Evolutionary conservation across 2,329 filamentous ascomycete species (phyloP).

Genomic region (Lizonia empirigonia): DNA sequence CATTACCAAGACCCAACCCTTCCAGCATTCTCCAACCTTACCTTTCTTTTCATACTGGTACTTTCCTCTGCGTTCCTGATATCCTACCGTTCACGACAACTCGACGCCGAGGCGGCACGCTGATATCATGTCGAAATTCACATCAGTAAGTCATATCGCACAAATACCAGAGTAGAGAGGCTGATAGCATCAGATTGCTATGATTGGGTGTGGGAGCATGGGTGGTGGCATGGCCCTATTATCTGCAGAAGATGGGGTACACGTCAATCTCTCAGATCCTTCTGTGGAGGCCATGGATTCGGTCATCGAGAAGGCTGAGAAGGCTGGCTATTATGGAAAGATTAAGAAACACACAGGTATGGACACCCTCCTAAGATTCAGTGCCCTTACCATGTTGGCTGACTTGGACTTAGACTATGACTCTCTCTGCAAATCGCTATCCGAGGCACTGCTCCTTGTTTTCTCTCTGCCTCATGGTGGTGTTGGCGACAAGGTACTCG

Average conservation of each 20-base stretch:
- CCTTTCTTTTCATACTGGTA: conserved; percentile 38
- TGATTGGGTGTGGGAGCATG: conserved; percentile 65
- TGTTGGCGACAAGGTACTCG: conserved; percentile 56
- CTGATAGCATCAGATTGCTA: conserved; percentile 54
- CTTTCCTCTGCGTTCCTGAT: conserved; percentile 33
- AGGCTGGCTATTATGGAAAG: conserved; percentile 47
- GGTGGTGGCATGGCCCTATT: conserved; percentile 65
- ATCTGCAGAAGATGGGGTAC: conserved; percentile 61
- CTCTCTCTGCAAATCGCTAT: conserved; percentile 56
- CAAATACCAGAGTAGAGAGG: background rate
- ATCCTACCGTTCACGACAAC: conserved; percentile 28
- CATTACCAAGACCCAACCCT: conserved; percentile 40
- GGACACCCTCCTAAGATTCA: background rate
- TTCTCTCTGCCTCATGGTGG: conserved; percentile 59
- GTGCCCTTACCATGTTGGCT: background rate
- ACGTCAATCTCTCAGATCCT: conserved; percentile 62
- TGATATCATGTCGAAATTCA: conserved; percentile 32
- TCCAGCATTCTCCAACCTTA: conserved; percentile 38
- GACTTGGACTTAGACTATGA: conserved; percentile 52
- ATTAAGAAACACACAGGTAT: conserved; percentile 48
- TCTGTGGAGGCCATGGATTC: conserved; percentile 56
- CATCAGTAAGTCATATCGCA: conserved; percentile 23
- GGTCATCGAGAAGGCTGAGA: conserved; percentile 50
- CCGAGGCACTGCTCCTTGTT: conserved; percentile 57
- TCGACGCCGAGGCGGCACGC: conserved; percentile 11